These are phyloP conservation scores for Nemania diffusa DNA, from an alignment of 2,329 filamentous ascomycete species.

Conservation along the genomic window DNA sequence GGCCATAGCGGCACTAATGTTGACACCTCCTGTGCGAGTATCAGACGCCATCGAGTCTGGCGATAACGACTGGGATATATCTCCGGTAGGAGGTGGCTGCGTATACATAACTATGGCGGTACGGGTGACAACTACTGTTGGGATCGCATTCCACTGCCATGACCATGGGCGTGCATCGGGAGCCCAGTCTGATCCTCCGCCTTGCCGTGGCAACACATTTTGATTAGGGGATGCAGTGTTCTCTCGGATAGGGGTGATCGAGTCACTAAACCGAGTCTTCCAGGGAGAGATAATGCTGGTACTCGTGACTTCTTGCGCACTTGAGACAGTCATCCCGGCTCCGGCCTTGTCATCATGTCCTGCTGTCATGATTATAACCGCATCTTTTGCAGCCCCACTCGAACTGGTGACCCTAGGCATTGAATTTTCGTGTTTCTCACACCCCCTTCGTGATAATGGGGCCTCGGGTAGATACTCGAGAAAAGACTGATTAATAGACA, in stretches of 20 bases:
- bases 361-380: neutral
- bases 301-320: neutral
- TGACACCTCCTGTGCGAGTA: neutral
- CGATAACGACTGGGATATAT: neutral
- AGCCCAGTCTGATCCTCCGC: constrained; percentile 4
- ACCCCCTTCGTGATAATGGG: neutral
- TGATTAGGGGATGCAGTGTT: neutral
- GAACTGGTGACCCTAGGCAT: neutral
- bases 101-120: constrained; percentile 22
- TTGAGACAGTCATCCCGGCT: neutral
- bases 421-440: neutral
- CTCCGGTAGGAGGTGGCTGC: neutral
- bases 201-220: constrained; percentile 2
- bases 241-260: neutral
- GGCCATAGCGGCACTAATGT: constrained; percentile 22
- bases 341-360: neutral
- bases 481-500: neutral
- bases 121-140: constrained; percentile 15
- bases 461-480: neutral
- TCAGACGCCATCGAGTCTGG: neutral
- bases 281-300: neutral
- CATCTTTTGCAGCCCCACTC: neutral
- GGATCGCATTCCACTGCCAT: constrained; percentile 9
- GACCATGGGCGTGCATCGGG: neutral
- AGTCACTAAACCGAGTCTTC: neutral